Conservation (phyloP, 805 yeast species). For the Pichia rugopelliculosa region DNA sequence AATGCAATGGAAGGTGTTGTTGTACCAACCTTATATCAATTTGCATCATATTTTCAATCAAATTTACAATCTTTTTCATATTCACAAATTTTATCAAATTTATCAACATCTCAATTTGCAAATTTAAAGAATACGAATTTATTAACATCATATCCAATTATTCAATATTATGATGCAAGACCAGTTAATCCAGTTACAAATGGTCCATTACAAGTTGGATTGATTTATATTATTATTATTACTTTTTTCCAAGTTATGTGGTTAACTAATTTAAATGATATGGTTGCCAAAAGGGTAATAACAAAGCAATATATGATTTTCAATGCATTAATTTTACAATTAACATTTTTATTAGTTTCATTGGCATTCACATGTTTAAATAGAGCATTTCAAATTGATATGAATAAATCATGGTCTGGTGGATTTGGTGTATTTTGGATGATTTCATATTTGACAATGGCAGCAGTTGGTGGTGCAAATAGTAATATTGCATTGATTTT, state of each 20-base stretch:
- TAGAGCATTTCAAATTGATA: conserved; percentile 60
- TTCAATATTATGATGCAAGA: conserved; percentile 11
- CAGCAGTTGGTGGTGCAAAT: conserved; percentile 70
- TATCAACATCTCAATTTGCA: conserved; percentile 19
- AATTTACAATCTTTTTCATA: conserved; percentile 15
- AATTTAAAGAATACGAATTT: conserved; percentile 16
- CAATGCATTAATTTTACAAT: conserved; percentile 43
- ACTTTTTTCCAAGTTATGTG: conserved; percentile 67
- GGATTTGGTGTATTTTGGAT: conserved; percentile 77
- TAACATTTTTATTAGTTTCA: conserved; percentile 50
- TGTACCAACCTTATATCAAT: conserved; percentile 32
- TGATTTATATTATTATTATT: conserved; percentile 61
- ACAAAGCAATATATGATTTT: conserved; percentile 42
- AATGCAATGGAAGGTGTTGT: conserved; percentile 39
- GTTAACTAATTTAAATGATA: conserved; percentile 46
- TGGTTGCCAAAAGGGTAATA: conserved; percentile 38
- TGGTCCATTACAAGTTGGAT: conserved; percentile 72
- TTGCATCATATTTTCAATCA: conserved; percentile 28
- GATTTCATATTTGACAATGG: conserved; percentile 57
- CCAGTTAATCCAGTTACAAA: conserved; percentile 38
- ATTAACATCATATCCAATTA: conserved; percentile 18
- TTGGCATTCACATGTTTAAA: conserved; percentile 53
- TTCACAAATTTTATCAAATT: conserved; percentile 26
- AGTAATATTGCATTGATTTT: conserved; percentile 54
- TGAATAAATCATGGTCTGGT: conserved; percentile 45